phyloP scores from a whole-genome alignment of 306 rosid species.

The Gastrolobium villosum region DNA sequence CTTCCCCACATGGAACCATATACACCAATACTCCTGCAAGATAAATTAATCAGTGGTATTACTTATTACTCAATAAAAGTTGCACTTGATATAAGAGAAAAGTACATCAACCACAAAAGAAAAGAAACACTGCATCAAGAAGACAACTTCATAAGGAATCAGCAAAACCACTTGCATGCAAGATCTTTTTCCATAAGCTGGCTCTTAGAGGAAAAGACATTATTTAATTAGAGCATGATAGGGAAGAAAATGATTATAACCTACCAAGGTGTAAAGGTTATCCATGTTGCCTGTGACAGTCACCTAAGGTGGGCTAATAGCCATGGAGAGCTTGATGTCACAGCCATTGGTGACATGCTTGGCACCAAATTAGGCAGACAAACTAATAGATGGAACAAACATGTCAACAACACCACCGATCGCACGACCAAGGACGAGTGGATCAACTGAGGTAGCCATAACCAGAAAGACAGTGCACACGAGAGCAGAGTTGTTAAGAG shows the following conservation, averaged over 20 bases:
- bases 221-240: no score
- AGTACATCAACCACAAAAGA: no score
- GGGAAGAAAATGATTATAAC: no score
- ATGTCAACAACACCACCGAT: conserved; percentile 91
- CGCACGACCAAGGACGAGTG: conserved; percentile 84
- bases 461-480: conserved; percentile 1
- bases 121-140: no score
- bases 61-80: no score
- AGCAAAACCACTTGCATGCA: conserved; percentile 42
- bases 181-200: neutral
- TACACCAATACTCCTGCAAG: no score
- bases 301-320: conserved; percentile 68
- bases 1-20: no score
- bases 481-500: neutral
- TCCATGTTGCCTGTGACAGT: no score
- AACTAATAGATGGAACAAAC: conserved; percentile 68
- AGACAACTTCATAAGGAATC: no score
- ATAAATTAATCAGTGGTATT: no score
- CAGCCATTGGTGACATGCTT: conserved; percentile 91
- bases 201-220: neutral
- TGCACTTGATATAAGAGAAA: no score
- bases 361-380: conserved; percentile 78
- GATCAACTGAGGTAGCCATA: conserved; percentile 86
- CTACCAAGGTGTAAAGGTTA: conserved; percentile 84
- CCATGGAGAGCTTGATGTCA: conserved; percentile 79